These are phyloP conservation scores for Rheum nobile DNA, from an alignment of 148 eudicot species.

Conservation along the genomic window DNA sequence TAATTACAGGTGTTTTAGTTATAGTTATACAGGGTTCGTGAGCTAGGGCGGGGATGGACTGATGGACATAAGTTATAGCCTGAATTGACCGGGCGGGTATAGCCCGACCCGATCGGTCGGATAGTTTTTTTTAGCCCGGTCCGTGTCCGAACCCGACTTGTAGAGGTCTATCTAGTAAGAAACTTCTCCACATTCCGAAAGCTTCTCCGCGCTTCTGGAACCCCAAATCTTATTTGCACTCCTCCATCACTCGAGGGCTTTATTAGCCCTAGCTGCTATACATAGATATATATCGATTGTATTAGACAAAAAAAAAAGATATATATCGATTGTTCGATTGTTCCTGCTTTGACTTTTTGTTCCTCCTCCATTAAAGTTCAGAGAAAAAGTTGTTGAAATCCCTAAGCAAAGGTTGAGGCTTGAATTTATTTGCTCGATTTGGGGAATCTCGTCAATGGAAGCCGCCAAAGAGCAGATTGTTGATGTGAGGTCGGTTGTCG, in stretches of 20 bases:
- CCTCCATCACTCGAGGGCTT: too few species aligned
- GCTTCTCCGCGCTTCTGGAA: background rate
- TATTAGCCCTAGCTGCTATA: background rate
- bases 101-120: too few species aligned
- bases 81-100: too few species aligned
- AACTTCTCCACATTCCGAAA: background rate
- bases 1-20: too few species aligned
- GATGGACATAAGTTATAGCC: too few species aligned
- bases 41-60: too few species aligned
- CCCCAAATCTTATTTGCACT: background rate
- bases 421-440: background rate
- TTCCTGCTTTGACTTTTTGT: background rate
- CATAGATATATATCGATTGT: background rate
- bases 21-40: too few species aligned
- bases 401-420: background rate
- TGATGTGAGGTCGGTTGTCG: slow-evolving; percentile 65
- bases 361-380: background rate
- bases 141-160: too few species aligned
- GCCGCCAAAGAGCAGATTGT: slow-evolving; percentile 24
- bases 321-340: too few species aligned
- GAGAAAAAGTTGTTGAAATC: background rate
- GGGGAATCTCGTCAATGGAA: slow-evolving; percentile 18
- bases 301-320: too few species aligned
- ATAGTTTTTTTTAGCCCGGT: too few species aligned
- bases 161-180: too few species aligned